These are phyloP conservation scores for Candida sphagnicola DNA, from an alignment of 805 yeast species.

Conservation along the genomic window DNA sequence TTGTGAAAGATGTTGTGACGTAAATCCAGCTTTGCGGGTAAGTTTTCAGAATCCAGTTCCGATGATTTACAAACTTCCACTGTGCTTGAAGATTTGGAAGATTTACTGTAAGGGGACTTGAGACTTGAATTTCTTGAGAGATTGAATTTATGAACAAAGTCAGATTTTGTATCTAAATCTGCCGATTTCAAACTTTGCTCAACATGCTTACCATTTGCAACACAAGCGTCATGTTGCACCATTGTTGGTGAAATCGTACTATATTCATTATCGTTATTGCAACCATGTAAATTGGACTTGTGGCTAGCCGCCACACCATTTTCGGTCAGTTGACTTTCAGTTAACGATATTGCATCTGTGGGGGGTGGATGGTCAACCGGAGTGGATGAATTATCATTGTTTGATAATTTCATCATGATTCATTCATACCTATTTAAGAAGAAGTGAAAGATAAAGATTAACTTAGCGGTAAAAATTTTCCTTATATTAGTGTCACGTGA, in stretches of 20 bases:
- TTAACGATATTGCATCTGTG: neutral
- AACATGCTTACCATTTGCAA: neutral
- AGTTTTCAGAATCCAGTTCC: conserved; percentile 1
- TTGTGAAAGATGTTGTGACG: conserved; percentile 27
- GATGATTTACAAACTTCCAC: conserved; percentile 1
- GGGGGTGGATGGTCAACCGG: neutral
- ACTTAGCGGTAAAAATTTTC: neutral
- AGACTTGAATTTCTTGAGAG: conserved; percentile 1
- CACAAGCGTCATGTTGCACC: neutral
- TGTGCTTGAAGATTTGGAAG: conserved; percentile 1
- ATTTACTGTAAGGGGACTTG: conserved; percentile 3
- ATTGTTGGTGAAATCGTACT: neutral
- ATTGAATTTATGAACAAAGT: neutral
- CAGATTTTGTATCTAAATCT: neutral
- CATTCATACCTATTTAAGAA: neutral
- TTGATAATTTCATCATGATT: neutral
- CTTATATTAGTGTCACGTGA: neutral
- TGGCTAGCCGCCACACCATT: neutral
- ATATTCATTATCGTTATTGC: neutral
- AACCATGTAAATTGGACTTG: neutral
- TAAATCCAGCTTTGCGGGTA: conserved; percentile 8
- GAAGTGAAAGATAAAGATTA: neutral
- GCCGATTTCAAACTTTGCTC: neutral
- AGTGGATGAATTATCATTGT: neutral
- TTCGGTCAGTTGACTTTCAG: neutral